phyloP scores from a whole-genome alignment of 331 rosid genomes.

The Dryas integrifolia region DNA sequence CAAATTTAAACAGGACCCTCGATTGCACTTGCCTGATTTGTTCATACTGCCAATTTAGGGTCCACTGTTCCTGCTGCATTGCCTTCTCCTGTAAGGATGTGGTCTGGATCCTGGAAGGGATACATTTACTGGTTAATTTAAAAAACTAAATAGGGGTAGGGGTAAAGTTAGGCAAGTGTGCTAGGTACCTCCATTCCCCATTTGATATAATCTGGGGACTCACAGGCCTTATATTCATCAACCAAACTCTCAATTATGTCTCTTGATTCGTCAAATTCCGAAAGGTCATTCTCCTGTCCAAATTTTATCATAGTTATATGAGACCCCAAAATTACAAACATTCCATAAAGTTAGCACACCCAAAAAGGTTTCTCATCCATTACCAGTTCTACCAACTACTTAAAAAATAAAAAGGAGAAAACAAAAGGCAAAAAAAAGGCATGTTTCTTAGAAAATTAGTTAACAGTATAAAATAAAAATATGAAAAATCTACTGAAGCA shows the following conservation, averaged over 20 bases:
- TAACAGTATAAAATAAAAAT: not conserved
- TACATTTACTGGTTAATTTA: not conserved
- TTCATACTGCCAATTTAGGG: conserved; percentile 58
- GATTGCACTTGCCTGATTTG: conserved; percentile 34
- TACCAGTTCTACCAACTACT: not conserved
- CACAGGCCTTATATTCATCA: conserved; percentile 96
- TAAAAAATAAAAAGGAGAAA: not conserved
- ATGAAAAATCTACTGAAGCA: not conserved
- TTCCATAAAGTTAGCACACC: not conserved
- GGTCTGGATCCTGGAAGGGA: conserved; percentile 67
- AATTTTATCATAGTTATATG: conserved; percentile 18
- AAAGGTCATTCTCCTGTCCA: conserved; percentile 96
- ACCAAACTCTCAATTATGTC: conserved; percentile 92
- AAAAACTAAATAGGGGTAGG: not conserved
- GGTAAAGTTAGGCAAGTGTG: conserved; percentile 15
- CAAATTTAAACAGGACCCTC: not conserved
- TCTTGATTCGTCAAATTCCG: conserved; percentile 97
- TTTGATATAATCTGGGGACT: conserved; percentile 97
- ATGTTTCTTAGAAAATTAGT: not conserved
- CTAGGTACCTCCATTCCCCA: conserved; percentile 93
- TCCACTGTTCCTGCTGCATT: conserved; percentile 72
- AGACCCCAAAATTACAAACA: conserved; percentile 21
- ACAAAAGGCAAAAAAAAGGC: not conserved
- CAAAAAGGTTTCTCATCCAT: not conserved
- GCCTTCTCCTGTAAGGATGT: conserved; percentile 74